These are phyloP conservation scores for Lophiotrema nucula DNA, from an alignment of 495 filamentous ascomycete species.

Conservation along the genomic window DNA sequence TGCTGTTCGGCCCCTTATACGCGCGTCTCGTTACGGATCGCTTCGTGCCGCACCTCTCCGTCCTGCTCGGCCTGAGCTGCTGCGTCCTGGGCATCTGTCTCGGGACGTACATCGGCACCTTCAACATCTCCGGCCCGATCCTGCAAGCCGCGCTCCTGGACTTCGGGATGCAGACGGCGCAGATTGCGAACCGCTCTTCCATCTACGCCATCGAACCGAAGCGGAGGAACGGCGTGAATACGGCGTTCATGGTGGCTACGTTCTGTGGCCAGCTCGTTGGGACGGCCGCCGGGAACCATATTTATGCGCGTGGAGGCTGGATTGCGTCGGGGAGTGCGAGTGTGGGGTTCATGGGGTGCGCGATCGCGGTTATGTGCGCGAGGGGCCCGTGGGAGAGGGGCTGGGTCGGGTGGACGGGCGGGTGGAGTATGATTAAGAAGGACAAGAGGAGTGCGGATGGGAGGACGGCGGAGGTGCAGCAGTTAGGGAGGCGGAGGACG, in stretches of 20 bases:
- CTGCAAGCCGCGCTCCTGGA: conserved; percentile 73
- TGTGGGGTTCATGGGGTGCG: conserved; percentile 60
- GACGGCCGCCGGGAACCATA: conserved; percentile 66
- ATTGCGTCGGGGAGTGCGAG: conserved; percentile 64
- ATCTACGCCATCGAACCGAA: conserved; percentile 73
- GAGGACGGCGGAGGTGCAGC: conserved; percentile 32
- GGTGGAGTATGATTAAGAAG: conserved; percentile 54
- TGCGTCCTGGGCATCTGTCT: conserved; percentile 64
- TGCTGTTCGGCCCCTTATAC: conserved; percentile 65
- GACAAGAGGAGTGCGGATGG: conserved; percentile 37
- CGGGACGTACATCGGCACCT: conserved; percentile 75
- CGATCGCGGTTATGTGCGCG: conserved; percentile 57
- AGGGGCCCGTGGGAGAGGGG: conserved; percentile 68
- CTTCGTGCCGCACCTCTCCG: conserved; percentile 63
- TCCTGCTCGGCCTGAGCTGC: conserved; percentile 59
- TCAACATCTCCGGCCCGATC: conserved; percentile 70
- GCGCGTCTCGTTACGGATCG: conserved; percentile 69
- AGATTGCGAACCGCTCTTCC: conserved; percentile 70
- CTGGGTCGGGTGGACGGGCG: conserved; percentile 76
- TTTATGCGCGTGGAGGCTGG: conserved; percentile 73
- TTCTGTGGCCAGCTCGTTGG: conserved; percentile 78
- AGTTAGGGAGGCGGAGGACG: too few species aligned
- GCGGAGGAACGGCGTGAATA: conserved; percentile 75
- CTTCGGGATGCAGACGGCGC: conserved; percentile 68
- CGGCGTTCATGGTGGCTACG: conserved; percentile 73